Conservation (phyloP, 768 basidiomycete genomes). For the Mrakia hoshinonis region DNA sequence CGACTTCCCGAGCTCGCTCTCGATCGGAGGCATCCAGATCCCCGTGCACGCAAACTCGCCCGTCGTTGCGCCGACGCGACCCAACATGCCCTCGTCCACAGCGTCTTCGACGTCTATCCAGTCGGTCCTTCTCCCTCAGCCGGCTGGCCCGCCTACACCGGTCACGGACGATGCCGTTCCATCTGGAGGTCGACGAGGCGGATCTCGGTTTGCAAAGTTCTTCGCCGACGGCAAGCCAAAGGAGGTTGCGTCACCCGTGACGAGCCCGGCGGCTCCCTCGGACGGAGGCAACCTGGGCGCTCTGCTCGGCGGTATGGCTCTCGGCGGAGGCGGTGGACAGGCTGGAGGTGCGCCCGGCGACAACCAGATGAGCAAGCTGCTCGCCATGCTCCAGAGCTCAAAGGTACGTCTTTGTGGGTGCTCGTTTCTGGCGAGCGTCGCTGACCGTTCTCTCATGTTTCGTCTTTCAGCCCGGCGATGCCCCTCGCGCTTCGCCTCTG, state of each 20-base stretch:
- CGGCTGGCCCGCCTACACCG: not conserved
- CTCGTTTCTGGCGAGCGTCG: not conserved
- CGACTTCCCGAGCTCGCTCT: not conserved
- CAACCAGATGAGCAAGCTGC: conserved; percentile 27
- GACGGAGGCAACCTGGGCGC: conserved; percentile 6
- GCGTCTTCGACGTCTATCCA: not conserved
- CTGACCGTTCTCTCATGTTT: not conserved
- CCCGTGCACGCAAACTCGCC: not conserved
- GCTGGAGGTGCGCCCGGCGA: not conserved
- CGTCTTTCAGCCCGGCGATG: not conserved
- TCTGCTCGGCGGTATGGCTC: not conserved
- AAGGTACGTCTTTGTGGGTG: not conserved
- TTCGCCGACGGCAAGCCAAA: conserved; percentile 17
- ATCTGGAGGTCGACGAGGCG: not conserved
- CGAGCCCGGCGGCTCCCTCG: not conserved
- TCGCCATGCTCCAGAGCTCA: conserved; percentile 24
- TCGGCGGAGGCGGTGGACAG: too few relatives aligned
- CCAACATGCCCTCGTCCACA: not conserved
- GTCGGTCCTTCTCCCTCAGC: not conserved
- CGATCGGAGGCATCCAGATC: not conserved
- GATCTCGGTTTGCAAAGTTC: conserved; percentile 22
- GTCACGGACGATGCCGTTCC: not conserved
- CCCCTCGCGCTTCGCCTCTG: not conserved
- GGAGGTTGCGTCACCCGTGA: not conserved
- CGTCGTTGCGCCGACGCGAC: not conserved